Evolutionary conservation across 2,329 filamentous ascomycete species (phyloP), one percentile per base, ranked within the genome.

Genomic region (Ascosphaera apis): DNA sequence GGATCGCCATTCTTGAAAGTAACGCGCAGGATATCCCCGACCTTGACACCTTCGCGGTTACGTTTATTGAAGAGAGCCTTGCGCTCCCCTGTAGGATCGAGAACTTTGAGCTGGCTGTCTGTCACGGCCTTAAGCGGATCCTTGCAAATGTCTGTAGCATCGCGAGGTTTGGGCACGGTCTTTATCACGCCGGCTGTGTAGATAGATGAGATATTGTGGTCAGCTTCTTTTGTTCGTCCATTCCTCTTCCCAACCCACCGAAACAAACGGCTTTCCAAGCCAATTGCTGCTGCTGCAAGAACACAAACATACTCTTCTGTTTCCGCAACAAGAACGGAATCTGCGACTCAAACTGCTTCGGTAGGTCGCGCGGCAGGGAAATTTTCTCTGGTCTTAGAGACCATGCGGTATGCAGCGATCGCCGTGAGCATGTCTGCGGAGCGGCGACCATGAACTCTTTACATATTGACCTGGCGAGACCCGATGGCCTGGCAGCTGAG

Each of bases 1-100:
- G 86, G 81, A 54, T 95, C 86, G 41, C 76, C 76, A 42, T 72
- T 79, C 53, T 76, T 77, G 49, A 81, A 76, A 31, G 81, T 81
- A 34, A 93, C 80, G 47, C 91, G 81, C 25, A 98, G 66, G 43
- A 98, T 80, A 56, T 98, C 88, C 48, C 88, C 88, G 1, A 78
- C 70, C 48, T 77, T 76, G 37, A 76, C 82, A 47, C 73, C 69
- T 53, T 93, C 82, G 21, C 69, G 67, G 57, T 86, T 91, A 36
- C 66, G 57, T 45, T 56, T 57, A 44, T 73, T 70, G 62, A 98
- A 93, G 39, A 98, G 72, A 21, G 72, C 69, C 31, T 74, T 76
- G 41, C 86, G 78, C 36, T 77, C 74, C 35, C 83, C 83, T 1
- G 74, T 82, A 3, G 83, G 82, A 57, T 98, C 88, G 48, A 93